Conservation (phyloP, 371 early-diverging fungal genomes). For the Parasitella parasitica region DNA sequence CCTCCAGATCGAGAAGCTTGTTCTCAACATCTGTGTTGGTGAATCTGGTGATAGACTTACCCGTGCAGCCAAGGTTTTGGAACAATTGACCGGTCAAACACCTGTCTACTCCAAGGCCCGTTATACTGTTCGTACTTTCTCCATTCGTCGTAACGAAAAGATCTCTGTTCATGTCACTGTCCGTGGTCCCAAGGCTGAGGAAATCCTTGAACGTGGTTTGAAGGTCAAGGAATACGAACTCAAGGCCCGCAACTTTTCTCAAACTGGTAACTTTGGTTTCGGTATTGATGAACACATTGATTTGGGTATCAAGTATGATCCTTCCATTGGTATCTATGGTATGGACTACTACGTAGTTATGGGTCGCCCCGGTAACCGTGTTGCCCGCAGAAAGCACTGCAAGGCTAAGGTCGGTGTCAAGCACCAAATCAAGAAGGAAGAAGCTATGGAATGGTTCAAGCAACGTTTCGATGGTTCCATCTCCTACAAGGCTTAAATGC, state of each 20-base stretch:
- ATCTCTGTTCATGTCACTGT: conserved; percentile 99
- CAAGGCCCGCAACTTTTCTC: conserved; percentile 92
- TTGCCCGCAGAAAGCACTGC: conserved; percentile 94
- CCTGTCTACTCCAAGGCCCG: conserved; percentile 99
- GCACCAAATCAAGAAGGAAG: conserved; percentile 91
- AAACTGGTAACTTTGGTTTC: conserved; percentile 99
- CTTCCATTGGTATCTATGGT: conserved; percentile 97
- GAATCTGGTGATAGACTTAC: conserved; percentile 99
- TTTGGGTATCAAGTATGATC: conserved; percentile 99
- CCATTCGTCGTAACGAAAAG: conserved; percentile 99
- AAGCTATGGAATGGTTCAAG: conserved; percentile 25
- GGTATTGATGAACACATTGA: conserved; percentile 99
- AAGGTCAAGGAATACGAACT: conserved; percentile 99
- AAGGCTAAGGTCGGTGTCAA: conserved; percentile 84
- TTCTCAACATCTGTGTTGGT: conserved; percentile 99
- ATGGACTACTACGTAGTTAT: conserved; percentile 99
- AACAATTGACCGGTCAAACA: conserved; percentile 99
- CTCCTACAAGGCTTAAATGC: conserved; percentile 14
- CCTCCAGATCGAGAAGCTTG: conserved; percentile 99
- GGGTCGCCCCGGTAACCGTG: conserved; percentile 97
- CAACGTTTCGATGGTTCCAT: conserved; percentile 20
- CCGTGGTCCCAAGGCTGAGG: conserved; percentile 83
- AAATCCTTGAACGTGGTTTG: conserved; percentile 98
- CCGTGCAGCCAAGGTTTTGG: conserved; percentile 99
- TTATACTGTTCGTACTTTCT: conserved; percentile 99